Evolutionary conservation across 306 rosid species (phyloP).

Genomic region (Myrica gale): DNA sequence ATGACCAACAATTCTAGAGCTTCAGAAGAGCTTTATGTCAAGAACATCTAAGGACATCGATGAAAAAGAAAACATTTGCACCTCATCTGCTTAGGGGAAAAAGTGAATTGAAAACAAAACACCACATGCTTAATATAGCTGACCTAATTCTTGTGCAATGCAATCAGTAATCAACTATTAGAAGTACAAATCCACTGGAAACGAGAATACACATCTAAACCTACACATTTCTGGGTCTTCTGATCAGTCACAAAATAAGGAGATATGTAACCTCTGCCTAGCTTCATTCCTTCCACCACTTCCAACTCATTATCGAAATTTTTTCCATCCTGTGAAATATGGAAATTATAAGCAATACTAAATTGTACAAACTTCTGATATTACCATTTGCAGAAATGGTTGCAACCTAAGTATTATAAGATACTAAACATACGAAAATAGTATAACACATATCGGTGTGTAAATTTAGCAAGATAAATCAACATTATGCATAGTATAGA

Average conservation of each 20-base stretch:
- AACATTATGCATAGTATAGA: background rate
- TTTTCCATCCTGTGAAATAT: conserved; percentile 73
- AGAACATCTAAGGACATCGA: too few relatives aligned
- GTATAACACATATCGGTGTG: background rate
- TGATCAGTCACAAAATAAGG: conserved; percentile 87
- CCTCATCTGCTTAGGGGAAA: background rate
- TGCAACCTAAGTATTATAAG: conserved; percentile 59
- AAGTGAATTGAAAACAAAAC: background rate
- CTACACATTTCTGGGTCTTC: conserved; percentile 91
- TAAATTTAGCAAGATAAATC: background rate
- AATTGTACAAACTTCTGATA: conserved; percentile 1
- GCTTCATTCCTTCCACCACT: conserved; percentile 98
- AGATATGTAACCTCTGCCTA: conserved; percentile 78
- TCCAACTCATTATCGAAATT: conserved; percentile 92
- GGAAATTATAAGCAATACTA: conserved; percentile 17
- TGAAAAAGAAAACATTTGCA: background rate
- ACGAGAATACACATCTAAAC: conserved; percentile 32
- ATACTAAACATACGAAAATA: conserved; percentile 4
- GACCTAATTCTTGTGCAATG: background rate
- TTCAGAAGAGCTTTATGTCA: too few relatives aligned
- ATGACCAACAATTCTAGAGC: background rate
- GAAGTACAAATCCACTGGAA: background rate
- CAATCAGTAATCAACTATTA: background rate
- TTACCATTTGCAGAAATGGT: conserved; percentile 90
- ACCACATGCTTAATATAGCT: conserved; percentile 6